Conservation (phyloP, 495 filamentous ascomycete species). For the Opeltia flavorubescens region DNA sequence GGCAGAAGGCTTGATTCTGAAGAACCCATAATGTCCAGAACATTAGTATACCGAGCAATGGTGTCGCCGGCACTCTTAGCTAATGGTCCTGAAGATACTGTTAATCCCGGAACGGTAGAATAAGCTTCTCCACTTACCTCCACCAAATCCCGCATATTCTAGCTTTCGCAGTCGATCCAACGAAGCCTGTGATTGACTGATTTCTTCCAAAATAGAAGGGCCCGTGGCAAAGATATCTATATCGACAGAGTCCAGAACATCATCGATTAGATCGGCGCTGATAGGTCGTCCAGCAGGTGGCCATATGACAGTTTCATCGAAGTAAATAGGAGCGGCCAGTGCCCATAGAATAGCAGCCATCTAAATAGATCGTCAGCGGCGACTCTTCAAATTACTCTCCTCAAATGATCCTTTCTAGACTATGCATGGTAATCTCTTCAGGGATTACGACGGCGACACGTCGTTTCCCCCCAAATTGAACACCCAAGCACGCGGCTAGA, state of each 20-base stretch:
- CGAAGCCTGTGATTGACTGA: constrained; percentile 17
- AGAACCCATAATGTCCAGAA: constrained; percentile 19
- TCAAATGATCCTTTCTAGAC: no score
- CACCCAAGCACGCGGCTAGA: no score
- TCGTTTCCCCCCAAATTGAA: neutral
- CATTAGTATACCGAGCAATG: constrained; percentile 6
- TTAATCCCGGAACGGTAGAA: neutral
- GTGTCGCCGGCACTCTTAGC: constrained; percentile 19
- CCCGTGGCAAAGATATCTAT: constrained; percentile 20
- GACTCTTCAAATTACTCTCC: no score
- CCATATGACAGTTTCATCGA: constrained; percentile 17
- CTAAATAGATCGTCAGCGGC: no score
- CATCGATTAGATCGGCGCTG: constrained; percentile 17
- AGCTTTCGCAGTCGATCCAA: constrained; percentile 17
- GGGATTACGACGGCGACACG: no score
- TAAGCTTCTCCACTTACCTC: no score
- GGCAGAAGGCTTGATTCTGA: constrained; percentile 18
- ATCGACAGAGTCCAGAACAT: constrained; percentile 14
- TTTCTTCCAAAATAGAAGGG: constrained; percentile 22
- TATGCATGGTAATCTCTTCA: no score
- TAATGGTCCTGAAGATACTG: no score
- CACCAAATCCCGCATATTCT: constrained; percentile 13
- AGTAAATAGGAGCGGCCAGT: constrained; percentile 15
- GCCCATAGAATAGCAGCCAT: constrained; percentile 19
- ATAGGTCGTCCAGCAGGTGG: constrained; percentile 15